phyloP scores from a whole-genome alignment of 1,139 yeast species.

The Hemisphaericaspora xylanilytica region DNA sequence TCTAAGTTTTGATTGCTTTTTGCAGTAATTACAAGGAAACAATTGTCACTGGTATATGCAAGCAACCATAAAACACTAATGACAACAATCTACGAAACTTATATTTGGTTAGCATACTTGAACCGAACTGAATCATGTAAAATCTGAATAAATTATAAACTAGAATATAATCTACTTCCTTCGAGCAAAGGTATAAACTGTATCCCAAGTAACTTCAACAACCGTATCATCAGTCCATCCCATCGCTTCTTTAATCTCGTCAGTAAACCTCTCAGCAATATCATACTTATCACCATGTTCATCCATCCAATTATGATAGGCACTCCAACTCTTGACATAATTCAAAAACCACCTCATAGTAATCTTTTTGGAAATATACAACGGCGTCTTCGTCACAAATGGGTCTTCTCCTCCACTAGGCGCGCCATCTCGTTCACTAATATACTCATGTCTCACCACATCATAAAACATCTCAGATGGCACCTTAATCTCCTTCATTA shows the following conservation, averaged over 20 bases:
- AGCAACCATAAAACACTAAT: too few relatives aligned
- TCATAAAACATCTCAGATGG: conserved; percentile 41
- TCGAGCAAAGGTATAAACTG: conserved; percentile 49
- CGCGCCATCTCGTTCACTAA: conserved; percentile 30
- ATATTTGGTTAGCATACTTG: too few relatives aligned
- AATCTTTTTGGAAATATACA: conserved; percentile 39
- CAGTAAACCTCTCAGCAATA: conserved; percentile 41
- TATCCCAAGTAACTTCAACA: conserved; percentile 56
- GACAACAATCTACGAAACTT: too few relatives aligned
- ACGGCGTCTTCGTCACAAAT: conserved; percentile 24
- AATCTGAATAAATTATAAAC: too few relatives aligned
- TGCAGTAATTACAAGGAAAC: too few relatives aligned
- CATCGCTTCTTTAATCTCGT: conserved; percentile 37
- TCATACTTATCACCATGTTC: conserved; percentile 31
- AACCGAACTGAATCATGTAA: too few relatives aligned
- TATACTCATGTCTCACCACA: conserved; percentile 37
- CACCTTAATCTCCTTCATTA: conserved; percentile 41
- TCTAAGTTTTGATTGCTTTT: too few relatives aligned
- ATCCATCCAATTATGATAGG: conserved; percentile 64
- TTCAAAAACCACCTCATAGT: conserved; percentile 43
- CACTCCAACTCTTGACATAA: conserved; percentile 67
- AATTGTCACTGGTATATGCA: too few relatives aligned
- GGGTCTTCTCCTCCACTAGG: conserved; percentile 12
- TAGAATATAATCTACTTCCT: conserved; percentile 14
- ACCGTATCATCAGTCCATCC: conserved; percentile 46